Evolutionary conservation across 2,329 filamentous ascomycete genomes (phyloP), one percentile per base, ranked within the genome.

Genomic region (Beauveria brongniartii): DNA sequence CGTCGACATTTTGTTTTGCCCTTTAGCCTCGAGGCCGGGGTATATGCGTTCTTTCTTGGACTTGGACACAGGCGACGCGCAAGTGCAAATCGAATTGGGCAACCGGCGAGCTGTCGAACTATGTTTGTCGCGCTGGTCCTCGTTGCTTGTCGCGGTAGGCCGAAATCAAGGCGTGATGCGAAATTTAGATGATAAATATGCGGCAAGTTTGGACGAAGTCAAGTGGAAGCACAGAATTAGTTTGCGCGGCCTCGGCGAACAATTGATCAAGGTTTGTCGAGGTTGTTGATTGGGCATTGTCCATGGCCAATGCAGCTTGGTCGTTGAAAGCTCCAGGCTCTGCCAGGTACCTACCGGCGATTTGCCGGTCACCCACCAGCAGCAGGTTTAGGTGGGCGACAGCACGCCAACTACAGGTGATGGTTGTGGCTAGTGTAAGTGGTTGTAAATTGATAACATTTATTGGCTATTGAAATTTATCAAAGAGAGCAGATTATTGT

Each of bases 1-100:
- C 68, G 82, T 84, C 72, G 81, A 90, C 88, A 84, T 91, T 72
- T 8, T 24, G 34, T 40, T 40, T 52, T 52, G 5, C 12, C 28
- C 26, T 34, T 68, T 82, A 78, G 22, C 18, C 37, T 18, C 22
- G 44, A 22, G 37, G 9, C 20, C 20, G 9, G 40, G 43, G 43
- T 7, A 47, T 44, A 20, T 26, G 55, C 55, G 43, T n/a, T 37
- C 20, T 16, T n/a, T 37, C 28, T 16, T n/a, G 28, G 26, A 44
- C 18, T 5, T 14, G 8, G 18, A 34, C 43, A 37, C 12, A 7
- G 12, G 26, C 24, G n/a, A 26, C 24, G 22, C 55, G 26, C 14
- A 47, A 34, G 47, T 50, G 34, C 14, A 37, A 16, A 16, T 37
- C 34, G 34, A 37, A 37, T 16, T 16, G 5, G 14, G 34, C 34